Percentiles rank a stretch among this genome's conserved stretches.
Conservation (phyloP, 2,329 filamentous ascomycete genomes). For the Penicillium aurantiogriseum region DNA sequence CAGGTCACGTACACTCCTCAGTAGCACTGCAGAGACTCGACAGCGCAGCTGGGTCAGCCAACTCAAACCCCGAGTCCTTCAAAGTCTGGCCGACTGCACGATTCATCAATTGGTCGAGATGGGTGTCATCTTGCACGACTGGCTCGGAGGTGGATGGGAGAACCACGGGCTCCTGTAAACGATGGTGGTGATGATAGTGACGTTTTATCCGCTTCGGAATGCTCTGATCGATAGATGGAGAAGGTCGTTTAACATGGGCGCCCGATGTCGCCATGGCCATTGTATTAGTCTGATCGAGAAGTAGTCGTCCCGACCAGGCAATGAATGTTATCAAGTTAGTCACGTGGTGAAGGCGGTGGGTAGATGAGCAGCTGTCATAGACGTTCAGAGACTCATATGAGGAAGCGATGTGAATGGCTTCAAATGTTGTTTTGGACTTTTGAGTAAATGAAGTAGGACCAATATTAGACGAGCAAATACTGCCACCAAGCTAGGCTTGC, state of each 20-base stretch:
- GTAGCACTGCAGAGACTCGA: constrained; percentile 55
- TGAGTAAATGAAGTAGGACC: neutral
- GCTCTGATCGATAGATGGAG: constrained; percentile 24
- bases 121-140: constrained; percentile 51
- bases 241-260: constrained; percentile 35
- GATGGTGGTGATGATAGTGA: constrained; percentile 45
- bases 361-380: neutral
- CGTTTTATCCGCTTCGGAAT: constrained; percentile 38
- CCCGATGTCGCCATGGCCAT: constrained; percentile 33
- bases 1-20: constrained; percentile 56
- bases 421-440: neutral
- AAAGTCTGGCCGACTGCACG: constrained; percentile 56
- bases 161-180: constrained; percentile 36
- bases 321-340: constrained; percentile 1
- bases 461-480: neutral
- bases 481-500: neutral
- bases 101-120: constrained; percentile 55
- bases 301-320: constrained; percentile 16
- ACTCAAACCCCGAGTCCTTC: constrained; percentile 54
- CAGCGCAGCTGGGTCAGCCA: constrained; percentile 55
- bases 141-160: constrained; percentile 33
- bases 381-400: neutral
- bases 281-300: constrained; percentile 9
- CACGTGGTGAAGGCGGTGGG: constrained; percentile 3
- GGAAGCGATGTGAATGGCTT: neutral